A percentile compares a stretch with the other conserved stretches of the same genome.
These are phyloP conservation scores for Neurospora sp. DNA, from an alignment of 495 filamentous ascomycete genomes.

Conservation along the genomic window DNA sequence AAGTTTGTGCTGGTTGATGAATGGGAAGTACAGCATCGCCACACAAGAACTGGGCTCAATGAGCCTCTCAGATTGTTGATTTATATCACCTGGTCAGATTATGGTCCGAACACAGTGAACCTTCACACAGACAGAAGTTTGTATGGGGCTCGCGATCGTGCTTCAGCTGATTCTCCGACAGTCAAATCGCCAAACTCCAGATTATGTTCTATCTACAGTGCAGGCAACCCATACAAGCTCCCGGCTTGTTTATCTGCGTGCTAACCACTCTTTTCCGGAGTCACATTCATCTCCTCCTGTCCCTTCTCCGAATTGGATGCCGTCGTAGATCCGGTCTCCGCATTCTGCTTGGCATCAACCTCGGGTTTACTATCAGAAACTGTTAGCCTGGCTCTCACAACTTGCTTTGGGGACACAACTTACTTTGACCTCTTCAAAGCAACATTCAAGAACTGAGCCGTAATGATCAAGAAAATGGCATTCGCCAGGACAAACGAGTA, in stretches of 20 bases:
- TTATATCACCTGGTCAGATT: not conserved
- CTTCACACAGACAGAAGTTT: not conserved
- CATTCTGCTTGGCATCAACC: not conserved
- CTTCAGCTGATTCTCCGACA: not conserved
- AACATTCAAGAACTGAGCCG: constrained; percentile 25
- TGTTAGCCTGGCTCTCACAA: not conserved
- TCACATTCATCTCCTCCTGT: not conserved
- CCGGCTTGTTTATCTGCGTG: not conserved
- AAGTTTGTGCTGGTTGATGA: not conserved
- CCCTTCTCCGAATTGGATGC: not conserved
- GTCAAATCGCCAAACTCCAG: not conserved
- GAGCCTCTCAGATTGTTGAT: not conserved
- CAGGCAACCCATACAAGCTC: accelerated
- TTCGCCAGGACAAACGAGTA: constrained; percentile 38
- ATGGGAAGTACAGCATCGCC: not conserved
- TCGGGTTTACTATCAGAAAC: not conserved
- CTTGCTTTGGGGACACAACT: not conserved
- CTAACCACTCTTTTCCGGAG: not conserved
- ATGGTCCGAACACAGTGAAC: not conserved
- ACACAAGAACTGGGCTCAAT: not conserved
- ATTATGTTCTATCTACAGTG: not conserved
- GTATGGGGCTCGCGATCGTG: not conserved
- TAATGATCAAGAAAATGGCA: constrained; percentile 32
- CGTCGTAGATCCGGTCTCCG: not conserved
- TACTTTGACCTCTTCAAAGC: constrained; percentile 20